Conservation (phyloP, 768 basidiomycete genomes). For the Xanthoconium purpureum region DNA sequence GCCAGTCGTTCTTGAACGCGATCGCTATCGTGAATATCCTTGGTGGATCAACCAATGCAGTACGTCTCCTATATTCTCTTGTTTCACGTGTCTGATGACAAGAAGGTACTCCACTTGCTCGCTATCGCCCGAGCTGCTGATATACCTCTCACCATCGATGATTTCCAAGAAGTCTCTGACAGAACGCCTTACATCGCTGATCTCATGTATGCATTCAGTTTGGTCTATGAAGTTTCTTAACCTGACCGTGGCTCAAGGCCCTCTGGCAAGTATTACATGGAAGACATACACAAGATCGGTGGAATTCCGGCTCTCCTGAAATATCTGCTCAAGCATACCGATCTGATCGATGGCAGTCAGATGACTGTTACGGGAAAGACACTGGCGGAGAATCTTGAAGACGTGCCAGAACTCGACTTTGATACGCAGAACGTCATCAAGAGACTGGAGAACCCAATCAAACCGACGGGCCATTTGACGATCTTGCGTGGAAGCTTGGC, state of each 20-base stretch:
- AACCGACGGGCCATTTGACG: constrained; percentile 80
- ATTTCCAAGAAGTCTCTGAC: constrained; percentile 80
- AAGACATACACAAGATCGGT: constrained; percentile 82
- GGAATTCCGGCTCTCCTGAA: constrained; percentile 84
- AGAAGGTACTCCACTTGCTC: constrained; percentile 74
- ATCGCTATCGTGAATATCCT: constrained; percentile 76
- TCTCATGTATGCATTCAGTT: constrained; percentile 51
- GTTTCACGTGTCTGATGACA: constrained; percentile 4
- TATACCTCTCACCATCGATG: constrained; percentile 71
- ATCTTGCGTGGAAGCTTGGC: constrained; percentile 89
- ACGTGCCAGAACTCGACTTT: constrained; percentile 70
- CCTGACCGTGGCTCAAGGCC: constrained; percentile 44
- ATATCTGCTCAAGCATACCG: constrained; percentile 74
- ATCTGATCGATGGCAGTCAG: constrained; percentile 77
- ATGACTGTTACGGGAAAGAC: constrained; percentile 92
- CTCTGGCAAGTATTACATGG: constrained; percentile 86
- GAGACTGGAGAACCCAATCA: constrained; percentile 75
- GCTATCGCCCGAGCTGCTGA: constrained; percentile 85
- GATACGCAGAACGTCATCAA: constrained; percentile 74
- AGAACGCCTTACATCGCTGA: constrained; percentile 84
- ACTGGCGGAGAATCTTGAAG: constrained; percentile 79
- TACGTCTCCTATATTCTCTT: constrained; percentile 31
- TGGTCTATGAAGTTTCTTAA: background rate
- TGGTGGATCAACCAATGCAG: constrained; percentile 87
- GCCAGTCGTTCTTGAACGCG: constrained; percentile 76